A percentile compares a stretch with the other conserved stretches of the same genome.
Conservation (phyloP, 164 flowering plant genomes). For the Macadamia tetraphylla region DNA sequence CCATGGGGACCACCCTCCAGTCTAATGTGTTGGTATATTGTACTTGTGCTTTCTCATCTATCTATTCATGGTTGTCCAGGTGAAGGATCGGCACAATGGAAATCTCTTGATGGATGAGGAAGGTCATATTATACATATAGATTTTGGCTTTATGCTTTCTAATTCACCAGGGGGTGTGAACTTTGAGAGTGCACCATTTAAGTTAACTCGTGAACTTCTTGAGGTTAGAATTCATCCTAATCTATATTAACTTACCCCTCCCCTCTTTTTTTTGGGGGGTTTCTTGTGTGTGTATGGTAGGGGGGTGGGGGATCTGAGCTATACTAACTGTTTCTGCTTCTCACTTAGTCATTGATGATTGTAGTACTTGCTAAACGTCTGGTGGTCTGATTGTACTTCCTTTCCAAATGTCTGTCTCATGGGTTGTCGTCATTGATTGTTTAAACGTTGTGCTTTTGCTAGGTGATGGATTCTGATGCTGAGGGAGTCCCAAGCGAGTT, state of each 20-base stretch:
- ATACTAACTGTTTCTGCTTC: not conserved
- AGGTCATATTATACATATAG: slow-evolving; percentile 98
- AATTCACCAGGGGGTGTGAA: slow-evolving; percentile 99
- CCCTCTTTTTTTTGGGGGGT: not conserved
- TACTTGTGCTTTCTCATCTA: not conserved
- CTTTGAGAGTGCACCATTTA: slow-evolving; percentile 99
- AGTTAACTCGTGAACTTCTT: slow-evolving; percentile 97
- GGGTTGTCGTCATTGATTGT: not conserved
- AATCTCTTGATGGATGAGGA: slow-evolving; percentile 97
- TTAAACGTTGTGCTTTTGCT: slow-evolving; percentile 8
- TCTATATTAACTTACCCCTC: not conserved
- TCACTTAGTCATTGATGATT: not conserved
- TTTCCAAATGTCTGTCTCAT: too few relatives aligned
- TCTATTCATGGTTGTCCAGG: slow-evolving; percentile 32
- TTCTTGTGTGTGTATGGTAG: not conserved
- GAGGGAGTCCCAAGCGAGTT: slow-evolving; percentile 99
- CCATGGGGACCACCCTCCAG: not conserved
- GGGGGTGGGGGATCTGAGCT: too few relatives aligned
- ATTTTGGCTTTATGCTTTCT: slow-evolving; percentile 98
- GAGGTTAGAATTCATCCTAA: slow-evolving; percentile 47
- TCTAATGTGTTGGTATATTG: not conserved
- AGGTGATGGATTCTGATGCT: slow-evolving; percentile 99
- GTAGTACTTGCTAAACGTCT: too few relatives aligned
- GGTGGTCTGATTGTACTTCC: too few relatives aligned
- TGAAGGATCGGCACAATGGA: slow-evolving; percentile 98